Evolutionary conservation across 1,284 basidiomycete genomes (phyloP).

Genomic region (Heterobasidion occidentale): DNA sequence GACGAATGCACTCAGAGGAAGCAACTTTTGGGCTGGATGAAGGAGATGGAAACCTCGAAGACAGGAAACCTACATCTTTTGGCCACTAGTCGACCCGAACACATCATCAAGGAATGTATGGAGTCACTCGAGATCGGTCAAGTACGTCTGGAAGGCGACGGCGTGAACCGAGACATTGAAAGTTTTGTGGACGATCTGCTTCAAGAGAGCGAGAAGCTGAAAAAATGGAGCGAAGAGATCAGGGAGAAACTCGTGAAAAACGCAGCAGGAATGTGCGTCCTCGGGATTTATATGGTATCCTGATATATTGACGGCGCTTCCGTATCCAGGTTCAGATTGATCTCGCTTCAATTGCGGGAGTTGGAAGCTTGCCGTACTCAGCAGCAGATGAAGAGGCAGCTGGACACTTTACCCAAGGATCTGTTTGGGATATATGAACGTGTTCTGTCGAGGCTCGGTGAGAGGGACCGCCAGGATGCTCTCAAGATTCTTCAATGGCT

Average conservation of each 20-base stretch:
- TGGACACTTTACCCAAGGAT: not conserved
- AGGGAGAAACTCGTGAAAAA: too few relatives aligned
- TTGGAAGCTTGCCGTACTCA: not conserved
- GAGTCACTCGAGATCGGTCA: not conserved
- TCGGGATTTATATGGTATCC: too few relatives aligned
- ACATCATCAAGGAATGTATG: not conserved
- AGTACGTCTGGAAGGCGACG: not conserved
- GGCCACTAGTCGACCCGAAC: not conserved
- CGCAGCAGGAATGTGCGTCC: too few relatives aligned
- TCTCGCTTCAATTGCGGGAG: not conserved
- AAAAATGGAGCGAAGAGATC: too few relatives aligned
- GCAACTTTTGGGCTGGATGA: not conserved
- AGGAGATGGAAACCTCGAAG: not conserved
- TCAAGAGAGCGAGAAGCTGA: too few relatives aligned
- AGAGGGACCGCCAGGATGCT: not conserved
- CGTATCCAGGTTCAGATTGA: not conserved
- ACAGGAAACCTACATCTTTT: not conserved
- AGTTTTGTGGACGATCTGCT: not conserved
- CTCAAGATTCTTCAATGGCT: not conserved
- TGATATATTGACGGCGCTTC: too few relatives aligned
- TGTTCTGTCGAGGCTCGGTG: not conserved
- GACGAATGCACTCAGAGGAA: not conserved
- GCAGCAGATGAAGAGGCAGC: not conserved
- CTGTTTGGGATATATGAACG: not conserved
- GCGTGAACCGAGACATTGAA: not conserved